Conservation (phyloP, 1,284 basidiomycete genomes). For the Cutaneotrichosporon sp. region DNA sequence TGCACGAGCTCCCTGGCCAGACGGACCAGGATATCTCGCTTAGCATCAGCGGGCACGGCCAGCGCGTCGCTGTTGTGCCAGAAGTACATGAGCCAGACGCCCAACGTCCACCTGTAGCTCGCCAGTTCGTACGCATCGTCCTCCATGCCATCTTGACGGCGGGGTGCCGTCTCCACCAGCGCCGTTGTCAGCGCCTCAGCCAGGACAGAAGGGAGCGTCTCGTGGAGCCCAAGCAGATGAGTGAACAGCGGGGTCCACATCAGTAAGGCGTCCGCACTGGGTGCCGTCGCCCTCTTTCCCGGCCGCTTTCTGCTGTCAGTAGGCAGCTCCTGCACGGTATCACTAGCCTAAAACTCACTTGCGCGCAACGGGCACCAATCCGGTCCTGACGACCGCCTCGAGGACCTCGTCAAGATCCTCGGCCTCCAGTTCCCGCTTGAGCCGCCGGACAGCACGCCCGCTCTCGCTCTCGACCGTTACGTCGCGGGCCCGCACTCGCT, state of each 20-base stretch:
- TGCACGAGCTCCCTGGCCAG: constrained; percentile 18
- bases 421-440: constrained; percentile 40
- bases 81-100: constrained; percentile 12
- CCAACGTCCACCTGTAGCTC: constrained; percentile 20
- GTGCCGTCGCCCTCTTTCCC: constrained; percentile 14
- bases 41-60: constrained; percentile 6
- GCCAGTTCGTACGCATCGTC: constrained; percentile 10
- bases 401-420: constrained; percentile 63
- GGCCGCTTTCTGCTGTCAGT: constrained; percentile 17
- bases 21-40: background rate
- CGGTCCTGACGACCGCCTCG: constrained; percentile 58
- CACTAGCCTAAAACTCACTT: too few relatives aligned
- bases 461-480: constrained; percentile 63
- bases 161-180: constrained; percentile 13
- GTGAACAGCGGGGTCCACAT: constrained; percentile 26
- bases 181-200: constrained; percentile 7
- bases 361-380: constrained; percentile 73
- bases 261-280: constrained; percentile 34
- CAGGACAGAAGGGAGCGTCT: background rate
- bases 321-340: too few relatives aligned
- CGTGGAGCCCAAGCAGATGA: background rate
- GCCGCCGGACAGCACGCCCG: constrained; percentile 34
- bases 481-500: constrained; percentile 58
- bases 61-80: constrained; percentile 5
- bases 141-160: background rate